These are phyloP conservation scores for Oehlia diaphana DNA, from an alignment of 192 early-diverging fungal genomes.

Conservation along the genomic window DNA sequence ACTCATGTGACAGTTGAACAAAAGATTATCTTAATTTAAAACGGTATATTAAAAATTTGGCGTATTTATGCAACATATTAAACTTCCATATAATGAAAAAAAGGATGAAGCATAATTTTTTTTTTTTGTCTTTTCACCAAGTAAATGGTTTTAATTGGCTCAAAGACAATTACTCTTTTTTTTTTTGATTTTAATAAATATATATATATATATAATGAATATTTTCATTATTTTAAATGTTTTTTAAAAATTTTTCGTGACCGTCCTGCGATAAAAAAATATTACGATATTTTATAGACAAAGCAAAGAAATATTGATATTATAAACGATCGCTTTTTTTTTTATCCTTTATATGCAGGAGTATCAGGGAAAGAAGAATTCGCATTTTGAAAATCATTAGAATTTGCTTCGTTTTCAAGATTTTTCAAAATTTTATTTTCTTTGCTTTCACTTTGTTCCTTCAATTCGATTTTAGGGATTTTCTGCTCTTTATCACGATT, in stretches of 20 bases:
- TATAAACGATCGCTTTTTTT: too few relatives aligned
- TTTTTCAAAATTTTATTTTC: not conserved
- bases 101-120: not conserved
- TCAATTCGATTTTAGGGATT: not conserved
- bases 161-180: not conserved
- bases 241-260: too few relatives aligned
- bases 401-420: not conserved
- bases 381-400: not conserved
- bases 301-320: too few relatives aligned
- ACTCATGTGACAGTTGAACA: not conserved
- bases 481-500: not conserved
- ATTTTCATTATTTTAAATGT: too few relatives aligned
- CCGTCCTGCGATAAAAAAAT: too few relatives aligned
- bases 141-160: not conserved
- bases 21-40: not conserved
- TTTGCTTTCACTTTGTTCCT: not conserved
- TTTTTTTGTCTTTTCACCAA: not conserved
- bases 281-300: too few relatives aligned
- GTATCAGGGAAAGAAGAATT: not conserved
- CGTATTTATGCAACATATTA: not conserved
- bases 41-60: not conserved
- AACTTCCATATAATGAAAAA: not conserved
- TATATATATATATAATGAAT: too few relatives aligned
- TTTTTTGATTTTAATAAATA: not conserved
- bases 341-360: not conserved